Percentiles rank a stretch among this genome's conserved stretches.
Evolutionary conservation across 768 basidiomycete genomes (phyloP).

Genomic region (Xerocomus potaroensis): DNA sequence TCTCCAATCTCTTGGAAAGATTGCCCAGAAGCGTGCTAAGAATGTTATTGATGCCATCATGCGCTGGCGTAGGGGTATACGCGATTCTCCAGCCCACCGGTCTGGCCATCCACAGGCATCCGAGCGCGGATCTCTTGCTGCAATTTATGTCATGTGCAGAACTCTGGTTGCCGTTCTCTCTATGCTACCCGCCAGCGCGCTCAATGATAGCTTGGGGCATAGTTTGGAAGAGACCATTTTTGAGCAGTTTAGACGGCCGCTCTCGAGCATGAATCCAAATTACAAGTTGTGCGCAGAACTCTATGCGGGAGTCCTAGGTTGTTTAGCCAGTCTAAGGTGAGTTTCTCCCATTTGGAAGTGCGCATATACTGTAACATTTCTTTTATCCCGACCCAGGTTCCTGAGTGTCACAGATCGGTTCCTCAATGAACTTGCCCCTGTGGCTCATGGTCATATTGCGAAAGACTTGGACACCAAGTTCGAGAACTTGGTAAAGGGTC

Average conservation of each 20-base stretch:
- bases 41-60: conserved; percentile 82
- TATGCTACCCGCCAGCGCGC: conserved; percentile 65
- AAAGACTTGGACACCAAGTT: conserved; percentile 80
- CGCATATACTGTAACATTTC: not conserved
- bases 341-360: conserved; percentile 19
- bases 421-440: conserved; percentile 69
- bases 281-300: conserved; percentile 78
- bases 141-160: conserved; percentile 88
- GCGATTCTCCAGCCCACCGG: conserved; percentile 46
- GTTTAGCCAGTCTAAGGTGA: conserved; percentile 76
- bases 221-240: conserved; percentile 86
- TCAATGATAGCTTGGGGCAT: conserved; percentile 75
- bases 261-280: conserved; percentile 65
- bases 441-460: conserved; percentile 68
- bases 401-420: conserved; percentile 92
- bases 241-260: conserved; percentile 71
- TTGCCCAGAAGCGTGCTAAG: conserved; percentile 80
- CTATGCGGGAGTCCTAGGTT: conserved; percentile 80
- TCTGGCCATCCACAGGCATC: conserved; percentile 32
- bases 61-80: conserved; percentile 81
- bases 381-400: conserved; percentile 48
- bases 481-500: conserved; percentile 78
- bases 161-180: conserved; percentile 76
- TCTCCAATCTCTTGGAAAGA: conserved; percentile 78
- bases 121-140: conserved; percentile 75